phyloP scores from a whole-genome alignment of 225 moss, liverwort and hornwort genomes.

The Ulota crispa region DNA sequence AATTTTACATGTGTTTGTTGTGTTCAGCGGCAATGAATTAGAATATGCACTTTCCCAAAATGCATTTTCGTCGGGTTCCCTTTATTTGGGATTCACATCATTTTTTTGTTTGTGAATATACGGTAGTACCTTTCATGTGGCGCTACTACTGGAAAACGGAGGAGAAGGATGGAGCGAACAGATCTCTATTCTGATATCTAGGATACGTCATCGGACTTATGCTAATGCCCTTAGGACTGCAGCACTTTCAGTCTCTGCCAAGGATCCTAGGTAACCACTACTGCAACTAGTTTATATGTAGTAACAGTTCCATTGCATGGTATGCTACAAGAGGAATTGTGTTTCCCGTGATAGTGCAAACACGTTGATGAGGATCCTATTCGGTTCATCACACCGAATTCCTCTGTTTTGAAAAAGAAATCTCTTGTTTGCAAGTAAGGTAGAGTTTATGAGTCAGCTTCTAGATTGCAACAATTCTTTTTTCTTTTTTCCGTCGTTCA shows the following conservation, averaged over 20 bases:
- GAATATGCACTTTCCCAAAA: neutral
- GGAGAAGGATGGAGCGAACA: constrained; percentile 42
- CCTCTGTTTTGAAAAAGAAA: neutral
- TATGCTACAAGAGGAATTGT: neutral
- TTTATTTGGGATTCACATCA: neutral
- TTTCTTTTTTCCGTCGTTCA: neutral
- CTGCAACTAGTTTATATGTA: neutral
- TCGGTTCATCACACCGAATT: neutral
- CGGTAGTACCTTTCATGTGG: constrained; percentile 27
- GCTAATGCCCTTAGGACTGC: constrained; percentile 17
- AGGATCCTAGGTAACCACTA: constrained; percentile 32
- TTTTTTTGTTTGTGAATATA: neutral
- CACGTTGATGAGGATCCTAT: neutral
- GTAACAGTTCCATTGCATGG: neutral
- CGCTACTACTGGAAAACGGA: constrained; percentile 17
- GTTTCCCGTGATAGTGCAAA: neutral
- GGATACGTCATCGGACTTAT: constrained; percentile 31
- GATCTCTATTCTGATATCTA: constrained; percentile 22
- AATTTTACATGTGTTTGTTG: neutral
- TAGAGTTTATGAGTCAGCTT: neutral
- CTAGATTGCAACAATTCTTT: no score
- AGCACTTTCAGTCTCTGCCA: constrained; percentile 16
- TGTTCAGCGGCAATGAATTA: neutral
- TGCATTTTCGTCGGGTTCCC: neutral
- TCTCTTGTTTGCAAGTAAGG: neutral